These are phyloP conservation scores for Yamagishiella unicocca DNA, from an alignment of 139 green algal genomes.

Conservation along the genomic window DNA sequence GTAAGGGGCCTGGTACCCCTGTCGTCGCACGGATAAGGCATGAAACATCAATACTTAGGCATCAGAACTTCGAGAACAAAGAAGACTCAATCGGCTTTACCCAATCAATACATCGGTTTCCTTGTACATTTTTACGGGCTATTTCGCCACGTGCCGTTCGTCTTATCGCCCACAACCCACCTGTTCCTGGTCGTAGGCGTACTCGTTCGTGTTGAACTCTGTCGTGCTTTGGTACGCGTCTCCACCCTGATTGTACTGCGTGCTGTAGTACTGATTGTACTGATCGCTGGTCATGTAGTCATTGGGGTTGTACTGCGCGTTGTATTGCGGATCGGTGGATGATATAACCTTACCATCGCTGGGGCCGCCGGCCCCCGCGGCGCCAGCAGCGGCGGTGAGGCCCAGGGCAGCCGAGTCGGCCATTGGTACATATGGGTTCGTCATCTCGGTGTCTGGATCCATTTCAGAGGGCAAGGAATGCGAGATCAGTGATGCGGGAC, in stretches of 20 bases:
- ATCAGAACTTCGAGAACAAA: no score
- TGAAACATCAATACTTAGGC: no score
- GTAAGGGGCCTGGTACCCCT: constrained; percentile 45
- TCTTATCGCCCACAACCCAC: neutral
- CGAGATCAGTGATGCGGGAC: neutral
- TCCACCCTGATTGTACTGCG: constrained; percentile 5
- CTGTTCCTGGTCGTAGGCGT: constrained; percentile 42
- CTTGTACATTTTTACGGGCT: no score
- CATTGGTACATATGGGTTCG: constrained; percentile 47
- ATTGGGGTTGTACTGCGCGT: constrained; percentile 25
- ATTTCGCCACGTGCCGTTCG: no score
- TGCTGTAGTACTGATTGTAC: constrained; percentile 44
- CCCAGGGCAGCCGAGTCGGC: constrained; percentile 10
- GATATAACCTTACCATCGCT: neutral
- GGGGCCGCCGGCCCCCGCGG: neutral
- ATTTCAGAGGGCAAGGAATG: neutral
- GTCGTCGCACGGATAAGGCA: no score
- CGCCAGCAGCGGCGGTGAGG: neutral
- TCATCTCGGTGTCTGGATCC: constrained; percentile 44
- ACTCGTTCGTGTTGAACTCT: constrained; percentile 36
- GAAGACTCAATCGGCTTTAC: no score
- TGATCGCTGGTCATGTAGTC: constrained; percentile 38
- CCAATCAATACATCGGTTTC: no score
- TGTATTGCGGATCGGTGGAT: constrained; percentile 1
- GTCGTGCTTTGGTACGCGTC: constrained; percentile 42